Evolutionary conservation across 176 grass and related monocot genomes (phyloP), one percentile per base, ranked within the genome.

Genomic region (Bolboschoenus planiculmis): DNA sequence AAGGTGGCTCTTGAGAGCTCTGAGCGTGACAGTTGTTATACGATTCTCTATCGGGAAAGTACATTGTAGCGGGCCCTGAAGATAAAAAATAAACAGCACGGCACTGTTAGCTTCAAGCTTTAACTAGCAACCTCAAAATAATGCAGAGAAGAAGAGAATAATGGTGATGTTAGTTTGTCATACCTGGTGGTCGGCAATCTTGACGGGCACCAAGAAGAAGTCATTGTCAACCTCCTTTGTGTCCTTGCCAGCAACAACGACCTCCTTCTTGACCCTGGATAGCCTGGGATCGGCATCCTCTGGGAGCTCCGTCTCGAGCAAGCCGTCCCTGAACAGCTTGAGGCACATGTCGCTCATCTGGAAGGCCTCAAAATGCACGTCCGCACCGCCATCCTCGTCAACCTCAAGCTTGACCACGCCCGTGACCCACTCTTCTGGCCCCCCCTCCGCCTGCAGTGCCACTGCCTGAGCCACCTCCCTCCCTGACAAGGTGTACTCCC

Each of bases 301-400:
- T n/a, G 81, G 60, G 65, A 95, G 58, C 40, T 93, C 91, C 3
- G 87, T 91, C 44, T 92, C 84, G 24, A 99, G 84, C 71, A 94
- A 84, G n/a, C 89, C 89, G 29, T 95, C 92, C 89, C 86, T 99
- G 78, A 90, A 93, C 40, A 99, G 89, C 86, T 91, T 93, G 13
- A 95, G 79, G 79, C 96, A 99, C 53, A 78, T 90, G 71, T 99
- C 96, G 29, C 96, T 99, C 92, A 99, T 93, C 89, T 95, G 96
- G 86, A 99, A 99, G 1, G 96, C 92, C 87, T 99, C 96, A 5
- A 99, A 95, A 79, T 99, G 96, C 79, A 99, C 96, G 14, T 95
- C 92, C 0, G 85, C 85, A 4, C 88, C 86, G 43, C 90, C 95
- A 4, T 94, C 92, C 0, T 87, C 96, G 10, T 81, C 87, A 0